phyloP scores from a whole-genome alignment of 75 land plant species.

The Selaginella moellendorffii region DNA sequence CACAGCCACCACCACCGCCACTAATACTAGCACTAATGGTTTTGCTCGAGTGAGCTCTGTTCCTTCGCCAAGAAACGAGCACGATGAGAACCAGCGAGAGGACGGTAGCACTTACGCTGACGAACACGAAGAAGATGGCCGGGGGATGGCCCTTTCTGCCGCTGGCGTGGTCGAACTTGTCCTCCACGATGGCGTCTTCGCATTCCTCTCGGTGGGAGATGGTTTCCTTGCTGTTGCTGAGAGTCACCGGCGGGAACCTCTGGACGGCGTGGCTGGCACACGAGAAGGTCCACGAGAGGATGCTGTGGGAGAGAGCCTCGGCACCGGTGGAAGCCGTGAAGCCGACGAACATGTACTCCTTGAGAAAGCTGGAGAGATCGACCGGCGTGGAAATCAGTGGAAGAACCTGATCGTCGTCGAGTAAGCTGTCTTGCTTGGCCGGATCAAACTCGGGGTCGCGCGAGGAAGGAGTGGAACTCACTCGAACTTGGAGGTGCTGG shows the following conservation, averaged over 20 bases:
- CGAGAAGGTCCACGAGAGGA: slow-evolving; percentile 55
- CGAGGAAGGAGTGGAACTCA: too few species aligned
- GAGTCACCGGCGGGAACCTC: neutral
- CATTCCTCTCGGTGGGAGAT: neutral
- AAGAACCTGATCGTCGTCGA: slow-evolving; percentile 18
- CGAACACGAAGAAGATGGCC: neutral
- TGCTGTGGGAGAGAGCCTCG: slow-evolving; percentile 21
- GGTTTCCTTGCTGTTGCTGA: slow-evolving; percentile 11
- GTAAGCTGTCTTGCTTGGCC: too few species aligned
- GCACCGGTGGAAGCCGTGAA: slow-evolving; percentile 42
- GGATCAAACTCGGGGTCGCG: too few species aligned
- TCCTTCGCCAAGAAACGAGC: slow-evolving; percentile 9
- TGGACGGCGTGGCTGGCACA: slow-evolving; percentile 20
- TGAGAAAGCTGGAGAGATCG: slow-evolving; percentile 32
- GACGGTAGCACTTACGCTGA: slow-evolving; percentile 13
- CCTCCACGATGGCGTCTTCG: slow-evolving; percentile 11
- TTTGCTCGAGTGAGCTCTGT: too few species aligned
- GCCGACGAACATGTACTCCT: slow-evolving; percentile 51
- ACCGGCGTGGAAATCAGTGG: slow-evolving; percentile 33
- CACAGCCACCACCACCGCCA: too few species aligned
- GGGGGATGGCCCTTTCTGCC: neutral
- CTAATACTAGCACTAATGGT: too few species aligned
- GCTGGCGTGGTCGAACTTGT: neutral
- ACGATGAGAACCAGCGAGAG: slow-evolving; percentile 19
- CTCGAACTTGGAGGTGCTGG: neutral